Percentiles rank a stretch among this genome's conserved stretches.
Evolutionary conservation across 345 rosid genomes (phyloP).

Genomic region (Schrenkiella parvula): DNA sequence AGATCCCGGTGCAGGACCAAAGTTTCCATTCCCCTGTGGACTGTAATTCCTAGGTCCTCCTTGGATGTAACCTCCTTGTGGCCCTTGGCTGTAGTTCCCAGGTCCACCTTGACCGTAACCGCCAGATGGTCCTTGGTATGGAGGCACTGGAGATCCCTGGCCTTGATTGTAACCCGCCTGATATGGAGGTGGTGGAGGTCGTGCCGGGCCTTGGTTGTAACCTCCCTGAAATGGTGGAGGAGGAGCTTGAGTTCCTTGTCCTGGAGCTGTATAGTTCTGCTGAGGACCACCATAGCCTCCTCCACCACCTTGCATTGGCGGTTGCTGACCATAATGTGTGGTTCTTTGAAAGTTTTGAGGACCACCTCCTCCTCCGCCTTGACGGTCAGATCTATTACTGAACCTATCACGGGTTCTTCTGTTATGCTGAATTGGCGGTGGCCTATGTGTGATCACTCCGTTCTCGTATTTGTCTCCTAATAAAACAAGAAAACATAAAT

Average conservation of each 20-base stretch:
- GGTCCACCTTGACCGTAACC: conserved; percentile 33
- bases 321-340: conserved; percentile 35
- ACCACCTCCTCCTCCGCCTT: conserved; percentile 32
- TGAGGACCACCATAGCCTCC: conserved; percentile 47
- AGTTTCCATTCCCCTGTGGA: conserved; percentile 34
- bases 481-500: background rate
- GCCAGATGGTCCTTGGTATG: conserved; percentile 38
- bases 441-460: conserved; percentile 76
- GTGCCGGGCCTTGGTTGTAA: conserved; percentile 30
- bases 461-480: conserved; percentile 88
- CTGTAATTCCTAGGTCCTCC: conserved; percentile 38
- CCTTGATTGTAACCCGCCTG: conserved; percentile 34
- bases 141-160: conserved; percentile 37
- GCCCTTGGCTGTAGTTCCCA: conserved; percentile 38
- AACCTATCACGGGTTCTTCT: conserved; percentile 43
- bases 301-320: conserved; percentile 47
- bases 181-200: conserved; percentile 31
- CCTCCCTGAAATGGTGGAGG: conserved; percentile 37
- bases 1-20: conserved; percentile 27
- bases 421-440: conserved; percentile 60
- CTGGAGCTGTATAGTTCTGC: conserved; percentile 39
- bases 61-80: conserved; percentile 44
- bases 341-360: conserved; percentile 44
- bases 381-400: conserved; percentile 39
- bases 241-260: conserved; percentile 30